Percentiles rank a stretch among this genome's conserved stretches.
Evolutionary conservation across 163 green algal genomes (phyloP).

Genomic region (Chloromonas sp.): DNA sequence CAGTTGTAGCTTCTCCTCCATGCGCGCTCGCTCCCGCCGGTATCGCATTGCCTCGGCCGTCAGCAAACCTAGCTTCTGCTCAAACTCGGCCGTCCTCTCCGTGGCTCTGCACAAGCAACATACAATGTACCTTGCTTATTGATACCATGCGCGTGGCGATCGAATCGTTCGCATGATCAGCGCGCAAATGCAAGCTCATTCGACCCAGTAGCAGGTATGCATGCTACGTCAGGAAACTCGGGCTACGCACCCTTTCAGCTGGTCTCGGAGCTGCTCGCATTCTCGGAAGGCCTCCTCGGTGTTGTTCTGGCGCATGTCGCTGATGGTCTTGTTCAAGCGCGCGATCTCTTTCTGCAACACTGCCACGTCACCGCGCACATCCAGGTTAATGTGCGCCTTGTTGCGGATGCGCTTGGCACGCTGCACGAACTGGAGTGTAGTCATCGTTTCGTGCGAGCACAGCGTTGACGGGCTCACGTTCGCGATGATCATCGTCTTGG

Average conservation of each 20-base stretch:
- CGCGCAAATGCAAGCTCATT: no score
- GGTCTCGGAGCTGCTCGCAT: constrained; percentile 37
- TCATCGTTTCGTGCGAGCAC: constrained; percentile 63
- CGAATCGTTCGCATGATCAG: no score
- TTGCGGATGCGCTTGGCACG: constrained; percentile 76
- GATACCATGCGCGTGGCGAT: no score
- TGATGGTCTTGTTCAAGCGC: constrained; percentile 55
- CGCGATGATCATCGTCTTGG: constrained; percentile 87
- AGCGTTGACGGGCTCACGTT: constrained; percentile 68
- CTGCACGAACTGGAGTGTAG: constrained; percentile 72
- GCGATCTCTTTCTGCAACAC: constrained; percentile 48
- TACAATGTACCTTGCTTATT: neutral
- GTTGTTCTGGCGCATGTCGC: constrained; percentile 39
- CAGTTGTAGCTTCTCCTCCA: constrained; percentile 23
- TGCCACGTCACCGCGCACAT: constrained; percentile 30
- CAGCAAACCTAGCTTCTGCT: constrained; percentile 13
- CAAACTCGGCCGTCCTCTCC: constrained; percentile 18
- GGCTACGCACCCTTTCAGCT: constrained; percentile 25
- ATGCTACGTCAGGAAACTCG: no score
- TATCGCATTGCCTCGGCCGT: constrained; percentile 16
- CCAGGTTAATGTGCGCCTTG: constrained; percentile 62
- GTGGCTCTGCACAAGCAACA: constrained; percentile 17
- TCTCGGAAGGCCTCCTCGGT: constrained; percentile 52
- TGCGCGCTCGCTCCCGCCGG: constrained; percentile 25
- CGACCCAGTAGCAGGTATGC: no score